Evolutionary conservation across 805 yeast species (phyloP), one percentile per base, ranked within the genome.

Genomic region (Starmerella floricola): DNA sequence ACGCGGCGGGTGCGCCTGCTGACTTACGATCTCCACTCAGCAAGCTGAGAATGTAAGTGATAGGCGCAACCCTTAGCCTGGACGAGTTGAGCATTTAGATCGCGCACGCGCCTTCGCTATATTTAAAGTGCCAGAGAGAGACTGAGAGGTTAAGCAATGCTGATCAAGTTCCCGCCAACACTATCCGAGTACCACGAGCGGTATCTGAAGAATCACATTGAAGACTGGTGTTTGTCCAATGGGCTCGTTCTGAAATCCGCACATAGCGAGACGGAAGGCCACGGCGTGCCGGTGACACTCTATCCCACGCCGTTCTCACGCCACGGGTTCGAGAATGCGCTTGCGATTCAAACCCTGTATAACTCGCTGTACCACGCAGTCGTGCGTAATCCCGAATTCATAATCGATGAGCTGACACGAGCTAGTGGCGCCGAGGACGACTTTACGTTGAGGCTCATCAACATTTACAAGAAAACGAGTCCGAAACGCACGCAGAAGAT

Each of bases 251-350:
- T 87, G 17, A 37, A 39, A 13, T 16, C 18, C 34, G 40, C 34
- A 23, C 34, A 31, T n/a, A 13, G 8, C 19, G 37, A 45, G 12
- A 47, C 77, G 79, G 47, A 18, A 32, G 70, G 75, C 13, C 62
- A 62, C 17, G 71, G 71, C 39, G 95, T 95, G 1, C 98, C 99
- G 30, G 76, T 85, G 8, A 91, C 98, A 1, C 55, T 88, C 23
- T 85, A 68, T 55, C 99, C 99, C 4, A 81, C 96, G 0, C 94
- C 95, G 6, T 76, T 86, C 50, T 88, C 95, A 3, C 68, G 63
- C 42, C 40, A 56, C 2, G 75, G 80, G 41, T 88, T 83, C 59
- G 67, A 73, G 8, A 67, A 70, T 47, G 94, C 95, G 2, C 55
- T 74, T 20, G 62, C 60, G 3, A 77, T 86, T 11, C 94, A 87